These are phyloP conservation scores for Microstegium vimineum DNA, from an alignment of 176 grass and related monocot species.

Conservation along the genomic window DNA sequence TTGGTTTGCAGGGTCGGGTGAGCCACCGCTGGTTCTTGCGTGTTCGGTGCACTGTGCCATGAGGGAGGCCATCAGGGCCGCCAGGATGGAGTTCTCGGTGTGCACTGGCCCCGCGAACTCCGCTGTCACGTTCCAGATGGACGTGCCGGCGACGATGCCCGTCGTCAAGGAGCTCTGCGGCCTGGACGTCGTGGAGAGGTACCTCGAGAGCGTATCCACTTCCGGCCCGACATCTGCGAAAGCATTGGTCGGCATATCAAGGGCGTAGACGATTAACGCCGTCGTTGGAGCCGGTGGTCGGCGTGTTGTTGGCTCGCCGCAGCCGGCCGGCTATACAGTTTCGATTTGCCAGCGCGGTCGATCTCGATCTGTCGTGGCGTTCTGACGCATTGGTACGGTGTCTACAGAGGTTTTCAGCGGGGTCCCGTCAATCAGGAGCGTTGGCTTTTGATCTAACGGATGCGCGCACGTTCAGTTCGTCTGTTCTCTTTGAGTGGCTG, in stretches of 20 bases:
- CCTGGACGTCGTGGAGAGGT: constrained; percentile 74
- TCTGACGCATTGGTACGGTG: no score
- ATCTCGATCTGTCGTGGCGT: no score
- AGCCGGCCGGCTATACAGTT: no score
- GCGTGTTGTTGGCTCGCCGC: no score
- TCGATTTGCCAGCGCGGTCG: no score
- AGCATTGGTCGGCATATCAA: not conserved
- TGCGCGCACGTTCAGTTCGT: no score
- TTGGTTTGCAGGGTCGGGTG: constrained; percentile 54
- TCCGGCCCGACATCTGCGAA: not conserved
- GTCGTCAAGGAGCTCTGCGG: constrained; percentile 85
- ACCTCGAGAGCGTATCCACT: constrained; percentile 38
- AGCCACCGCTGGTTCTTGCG: constrained; percentile 83
- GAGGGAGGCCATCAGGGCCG: constrained; percentile 79
- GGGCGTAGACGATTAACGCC: no score
- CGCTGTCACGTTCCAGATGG: constrained; percentile 57
- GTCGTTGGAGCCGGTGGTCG: no score
- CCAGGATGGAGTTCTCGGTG: constrained; percentile 42
- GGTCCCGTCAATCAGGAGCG: no score
- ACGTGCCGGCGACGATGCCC: constrained; percentile 83
- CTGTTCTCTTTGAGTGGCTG: no score
- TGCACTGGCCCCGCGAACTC: constrained; percentile 16
- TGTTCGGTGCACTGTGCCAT: constrained; percentile 86
- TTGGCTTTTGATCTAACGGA: no score
- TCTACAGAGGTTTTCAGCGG: no score